Percentiles rank a stretch among this genome's conserved stretches.
These are phyloP conservation scores for Heimioporus sp. DNA, from an alignment of 768 basidiomycete genomes.

Conservation along the genomic window DNA sequence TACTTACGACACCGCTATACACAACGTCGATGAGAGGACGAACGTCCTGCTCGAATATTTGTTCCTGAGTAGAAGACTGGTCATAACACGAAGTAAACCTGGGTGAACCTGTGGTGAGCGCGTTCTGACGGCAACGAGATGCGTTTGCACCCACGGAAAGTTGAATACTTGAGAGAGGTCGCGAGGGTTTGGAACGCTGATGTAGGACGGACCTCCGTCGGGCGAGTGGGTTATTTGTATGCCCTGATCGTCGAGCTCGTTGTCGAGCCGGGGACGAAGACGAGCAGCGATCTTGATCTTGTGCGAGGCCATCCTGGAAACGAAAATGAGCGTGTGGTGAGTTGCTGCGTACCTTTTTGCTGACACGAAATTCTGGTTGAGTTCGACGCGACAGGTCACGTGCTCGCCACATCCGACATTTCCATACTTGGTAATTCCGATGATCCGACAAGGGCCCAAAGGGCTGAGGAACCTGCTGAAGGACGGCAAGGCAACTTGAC, in stretches of 20 bases:
- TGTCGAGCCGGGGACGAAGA: conserved; percentile 60
- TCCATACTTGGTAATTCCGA: conserved; percentile 13
- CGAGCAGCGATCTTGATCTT: conserved; percentile 74
- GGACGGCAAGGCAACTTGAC: conserved; percentile 2
- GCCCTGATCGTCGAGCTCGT: conserved; percentile 61
- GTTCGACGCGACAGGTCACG: conserved; percentile 29
- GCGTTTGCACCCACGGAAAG: conserved; percentile 56
- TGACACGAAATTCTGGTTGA: background rate
- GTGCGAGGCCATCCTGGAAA: conserved; percentile 26
- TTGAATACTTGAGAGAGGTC: conserved; percentile 70
- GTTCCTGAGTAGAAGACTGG: conserved; percentile 64
- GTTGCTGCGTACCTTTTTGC: too few relatives aligned
- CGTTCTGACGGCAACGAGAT: background rate
- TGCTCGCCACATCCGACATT: conserved; percentile 3
- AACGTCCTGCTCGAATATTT: conserved; percentile 76
- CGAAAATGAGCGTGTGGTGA: too few relatives aligned
- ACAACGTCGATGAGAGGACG: conserved; percentile 76
- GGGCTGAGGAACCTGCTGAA: background rate
- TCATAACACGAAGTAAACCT: conserved; percentile 81
- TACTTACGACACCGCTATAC: conserved; percentile 68
- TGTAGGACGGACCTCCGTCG: conserved; percentile 40
- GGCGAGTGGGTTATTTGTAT: conserved; percentile 50
- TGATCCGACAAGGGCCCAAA: background rate
- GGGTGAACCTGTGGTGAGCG: conserved; percentile 3
- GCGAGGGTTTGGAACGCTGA: conserved; percentile 70